Percentiles rank a stretch among this genome's conserved stretches.
These are phyloP conservation scores for Aegilops tauschii DNA, from an alignment of 176 grass and related monocot species.

Conservation along the genomic window DNA sequence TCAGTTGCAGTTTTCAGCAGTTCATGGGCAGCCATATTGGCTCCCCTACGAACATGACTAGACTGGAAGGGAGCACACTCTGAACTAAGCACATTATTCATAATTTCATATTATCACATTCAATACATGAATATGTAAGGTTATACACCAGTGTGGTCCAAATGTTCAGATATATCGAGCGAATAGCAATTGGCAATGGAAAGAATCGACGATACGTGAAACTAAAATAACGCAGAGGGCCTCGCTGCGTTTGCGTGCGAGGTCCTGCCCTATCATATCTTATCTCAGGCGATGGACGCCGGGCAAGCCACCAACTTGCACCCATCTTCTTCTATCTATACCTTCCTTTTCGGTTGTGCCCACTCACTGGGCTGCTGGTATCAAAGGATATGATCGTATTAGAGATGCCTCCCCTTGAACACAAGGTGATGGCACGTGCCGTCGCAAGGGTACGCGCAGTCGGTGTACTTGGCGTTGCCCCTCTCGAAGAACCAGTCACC, in stretches of 20 bases:
- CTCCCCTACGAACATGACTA: too few species aligned
- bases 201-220: slow-evolving; percentile 21
- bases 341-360: not conserved
- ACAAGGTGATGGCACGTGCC: slow-evolving; percentile 79
- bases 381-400: slow-evolving; percentile 16
- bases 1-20: too few species aligned
- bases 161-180: slow-evolving; percentile 23
- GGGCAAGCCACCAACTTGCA: slow-evolving; percentile 55
- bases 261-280: slow-evolving; percentile 30
- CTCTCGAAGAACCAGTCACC: slow-evolving; percentile 79
- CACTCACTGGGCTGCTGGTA: not conserved
- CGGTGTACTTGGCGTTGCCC: slow-evolving; percentile 54
- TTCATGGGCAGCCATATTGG: not conserved
- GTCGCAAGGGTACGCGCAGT: slow-evolving; percentile 90
- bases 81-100: not conserved
- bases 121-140: slow-evolving; percentile 10
- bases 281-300: not conserved
- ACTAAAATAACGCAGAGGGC: slow-evolving; percentile 19
- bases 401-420: slow-evolving; percentile 47
- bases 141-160: not conserved
- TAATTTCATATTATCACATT: not conserved
- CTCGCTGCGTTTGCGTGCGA: not conserved
- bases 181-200: not conserved
- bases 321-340: slow-evolving; percentile 47
- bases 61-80: too few species aligned